phyloP scores from a whole-genome alignment of 768 basidiomycete species.

The Crucibulum laeve region DNA sequence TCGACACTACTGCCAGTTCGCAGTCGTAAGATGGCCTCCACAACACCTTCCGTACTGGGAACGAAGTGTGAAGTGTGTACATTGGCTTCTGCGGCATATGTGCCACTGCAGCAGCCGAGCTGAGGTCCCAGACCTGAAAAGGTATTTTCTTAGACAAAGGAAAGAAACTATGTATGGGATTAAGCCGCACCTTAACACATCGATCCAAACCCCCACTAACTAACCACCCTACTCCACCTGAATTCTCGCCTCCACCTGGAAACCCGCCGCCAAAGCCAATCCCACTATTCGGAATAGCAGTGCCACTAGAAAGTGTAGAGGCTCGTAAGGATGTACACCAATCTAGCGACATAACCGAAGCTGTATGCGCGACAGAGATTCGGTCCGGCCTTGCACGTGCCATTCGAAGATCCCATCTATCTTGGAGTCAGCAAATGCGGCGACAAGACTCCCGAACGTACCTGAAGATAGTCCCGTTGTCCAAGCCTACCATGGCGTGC shows the following conservation, averaged over 20 bases:
- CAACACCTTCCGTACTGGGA: conserved; percentile 64
- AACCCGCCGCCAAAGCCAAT: neutral
- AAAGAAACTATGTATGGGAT: conserved; percentile 3
- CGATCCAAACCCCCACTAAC: conserved; percentile 78
- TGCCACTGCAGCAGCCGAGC: conserved; percentile 30
- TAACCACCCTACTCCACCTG: conserved; percentile 61
- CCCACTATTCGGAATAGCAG: neutral
- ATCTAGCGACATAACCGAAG: conserved; percentile 68
- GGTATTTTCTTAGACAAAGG: neutral
- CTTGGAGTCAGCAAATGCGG: neutral
- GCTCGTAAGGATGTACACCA: conserved; percentile 47
- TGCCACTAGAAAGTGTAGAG: conserved; percentile 3
- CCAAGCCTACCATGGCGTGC: conserved; percentile 64
- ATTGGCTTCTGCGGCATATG: conserved; percentile 61
- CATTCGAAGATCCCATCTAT: conserved; percentile 76
- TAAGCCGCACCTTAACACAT: conserved; percentile 58
- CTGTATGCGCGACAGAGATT: conserved; percentile 68
- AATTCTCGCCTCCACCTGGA: conserved; percentile 16
- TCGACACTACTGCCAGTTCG: conserved; percentile 72
- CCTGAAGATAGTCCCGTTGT: conserved; percentile 69
- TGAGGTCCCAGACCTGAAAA: conserved; percentile 68
- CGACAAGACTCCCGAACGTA: too few species aligned
- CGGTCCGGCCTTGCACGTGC: conserved; percentile 71
- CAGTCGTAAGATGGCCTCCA: conserved; percentile 80
- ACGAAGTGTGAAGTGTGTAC: conserved; percentile 72